Conservation (phyloP, 306 rosid genomes). For the Mimosa bimucronata region DNA sequence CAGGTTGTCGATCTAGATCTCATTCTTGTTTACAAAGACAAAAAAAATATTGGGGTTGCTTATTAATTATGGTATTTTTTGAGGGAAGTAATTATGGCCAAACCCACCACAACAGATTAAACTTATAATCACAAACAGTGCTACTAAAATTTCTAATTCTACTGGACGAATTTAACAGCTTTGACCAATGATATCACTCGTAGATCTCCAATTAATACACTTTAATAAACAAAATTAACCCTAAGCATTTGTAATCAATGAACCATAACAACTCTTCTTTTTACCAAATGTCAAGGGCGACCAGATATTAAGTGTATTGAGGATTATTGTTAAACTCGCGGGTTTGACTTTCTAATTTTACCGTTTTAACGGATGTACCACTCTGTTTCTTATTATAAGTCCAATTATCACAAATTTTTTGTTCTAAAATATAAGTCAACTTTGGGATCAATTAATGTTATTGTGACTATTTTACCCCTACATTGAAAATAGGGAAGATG, state of each 20-base stretch:
- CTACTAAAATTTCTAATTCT: neutral
- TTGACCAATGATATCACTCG: neutral
- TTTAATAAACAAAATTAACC: neutral
- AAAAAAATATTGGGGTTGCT: neutral
- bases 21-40: neutral
- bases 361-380: no score
- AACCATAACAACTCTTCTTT: neutral
- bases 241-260: neutral
- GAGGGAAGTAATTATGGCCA: neutral
- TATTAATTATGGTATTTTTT: neutral
- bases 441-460: no score
- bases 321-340: no score
- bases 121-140: neutral
- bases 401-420: no score
- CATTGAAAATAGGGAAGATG: no score
- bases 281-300: neutral
- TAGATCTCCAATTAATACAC: neutral
- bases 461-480: no score
- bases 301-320: neutral
- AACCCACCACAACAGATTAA: neutral
- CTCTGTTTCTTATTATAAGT: no score
- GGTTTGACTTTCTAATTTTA: no score
- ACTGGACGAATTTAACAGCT: neutral
- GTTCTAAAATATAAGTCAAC: no score
- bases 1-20: slow-evolving; percentile 20